A percentile compares a stretch with the other conserved stretches of the same genome.
These are phyloP conservation scores for Pythium rishiriense DNA, from an alignment of 352 stramenopile genomes.

Conservation along the genomic window DNA sequence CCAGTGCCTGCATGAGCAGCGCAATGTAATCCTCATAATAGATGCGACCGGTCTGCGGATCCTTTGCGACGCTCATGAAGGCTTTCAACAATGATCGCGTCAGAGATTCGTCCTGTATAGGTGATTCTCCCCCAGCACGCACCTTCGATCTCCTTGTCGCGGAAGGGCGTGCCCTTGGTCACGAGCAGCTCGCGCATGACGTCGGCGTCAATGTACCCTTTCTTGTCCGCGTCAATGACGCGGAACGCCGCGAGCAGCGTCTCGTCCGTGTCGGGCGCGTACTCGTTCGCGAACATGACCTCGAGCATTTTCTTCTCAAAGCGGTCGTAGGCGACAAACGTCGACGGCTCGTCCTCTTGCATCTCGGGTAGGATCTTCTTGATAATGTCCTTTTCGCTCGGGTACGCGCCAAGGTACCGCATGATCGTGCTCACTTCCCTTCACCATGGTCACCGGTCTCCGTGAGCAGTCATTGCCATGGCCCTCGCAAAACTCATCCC, in stretches of 20 bases:
- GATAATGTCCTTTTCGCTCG: constrained; percentile 90
- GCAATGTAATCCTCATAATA: constrained; percentile 94
- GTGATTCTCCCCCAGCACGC: background rate
- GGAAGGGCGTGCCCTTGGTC: constrained; percentile 89
- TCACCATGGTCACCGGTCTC: background rate
- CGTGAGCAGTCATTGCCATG: background rate
- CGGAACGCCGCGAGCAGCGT: constrained; percentile 82
- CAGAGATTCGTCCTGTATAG: background rate
- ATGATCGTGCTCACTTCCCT: constrained; percentile 92
- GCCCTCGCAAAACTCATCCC: background rate
- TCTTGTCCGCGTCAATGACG: constrained; percentile 75
- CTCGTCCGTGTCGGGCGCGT: constrained; percentile 87
- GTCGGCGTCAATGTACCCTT: constrained; percentile 89
- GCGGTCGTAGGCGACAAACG: constrained; percentile 87
- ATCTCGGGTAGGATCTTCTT: constrained; percentile 91
- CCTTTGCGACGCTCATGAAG: constrained; percentile 82
- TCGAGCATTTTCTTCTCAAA: constrained; percentile 95
- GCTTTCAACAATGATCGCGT: constrained; percentile 38
- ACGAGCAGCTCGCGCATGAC: constrained; percentile 87
- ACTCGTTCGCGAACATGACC: constrained; percentile 87
- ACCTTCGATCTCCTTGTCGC: constrained; percentile 91
- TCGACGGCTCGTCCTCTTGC: constrained; percentile 90
- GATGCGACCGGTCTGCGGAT: constrained; percentile 82
- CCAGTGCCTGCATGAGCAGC: constrained; percentile 57
- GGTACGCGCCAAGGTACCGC: constrained; percentile 88